Conservation (phyloP, 371 early-diverging fungal genomes). For the Catenaria anguillulae region DNA sequence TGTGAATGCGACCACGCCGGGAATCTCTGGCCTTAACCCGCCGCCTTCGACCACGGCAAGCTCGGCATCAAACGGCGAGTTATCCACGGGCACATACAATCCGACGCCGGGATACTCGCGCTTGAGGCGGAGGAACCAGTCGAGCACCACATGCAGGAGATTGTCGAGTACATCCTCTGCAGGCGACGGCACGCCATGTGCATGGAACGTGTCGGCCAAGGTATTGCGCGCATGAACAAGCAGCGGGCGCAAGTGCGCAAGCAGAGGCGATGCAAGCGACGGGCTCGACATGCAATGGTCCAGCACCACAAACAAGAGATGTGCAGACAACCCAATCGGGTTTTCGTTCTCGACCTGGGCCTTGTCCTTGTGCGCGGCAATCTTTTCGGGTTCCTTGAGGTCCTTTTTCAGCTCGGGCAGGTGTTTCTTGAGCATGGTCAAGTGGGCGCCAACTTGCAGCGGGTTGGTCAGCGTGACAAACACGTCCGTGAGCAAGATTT, state of each 20-base stretch:
- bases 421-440: neutral
- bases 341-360: neutral
- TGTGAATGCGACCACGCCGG: neutral
- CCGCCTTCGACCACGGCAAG: neutral
- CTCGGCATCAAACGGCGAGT: neutral
- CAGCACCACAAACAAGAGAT: neutral
- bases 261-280: neutral
- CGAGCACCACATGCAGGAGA: neutral
- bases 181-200: neutral
- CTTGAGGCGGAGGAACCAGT: neutral
- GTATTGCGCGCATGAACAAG: neutral
- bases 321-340: neutral
- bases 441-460: neutral
- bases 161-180: neutral
- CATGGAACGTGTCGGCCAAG: neutral
- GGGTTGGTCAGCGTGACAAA: neutral
- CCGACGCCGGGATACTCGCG: neutral
- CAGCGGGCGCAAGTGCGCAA: neutral
- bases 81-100: neutral
- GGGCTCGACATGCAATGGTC: neutral
- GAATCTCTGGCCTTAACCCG: neutral
- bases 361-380: neutral
- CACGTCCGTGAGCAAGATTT: neutral
- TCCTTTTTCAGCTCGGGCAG: slow-evolving; percentile 1
- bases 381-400: neutral